Evolutionary conservation across 345 rosid genomes (phyloP).

Genomic region (Streptanthus diversifolius): DNA sequence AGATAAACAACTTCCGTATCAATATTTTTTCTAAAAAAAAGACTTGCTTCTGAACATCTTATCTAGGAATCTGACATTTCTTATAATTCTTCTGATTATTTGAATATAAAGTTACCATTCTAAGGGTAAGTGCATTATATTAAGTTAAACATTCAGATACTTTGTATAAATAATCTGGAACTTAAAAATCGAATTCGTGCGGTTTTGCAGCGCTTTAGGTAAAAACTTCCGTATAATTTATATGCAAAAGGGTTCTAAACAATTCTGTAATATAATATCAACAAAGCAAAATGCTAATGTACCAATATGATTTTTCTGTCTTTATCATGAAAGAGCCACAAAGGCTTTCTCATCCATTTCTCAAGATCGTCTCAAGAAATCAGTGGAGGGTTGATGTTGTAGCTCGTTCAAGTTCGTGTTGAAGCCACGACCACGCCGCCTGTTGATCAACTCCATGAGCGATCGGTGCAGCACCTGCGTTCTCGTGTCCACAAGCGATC

Average conservation of each 20-base stretch:
- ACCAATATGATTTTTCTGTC: not conserved
- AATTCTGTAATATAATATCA: not conserved
- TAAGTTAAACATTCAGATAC: not conserved
- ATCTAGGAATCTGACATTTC: not conserved
- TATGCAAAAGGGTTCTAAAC: not conserved
- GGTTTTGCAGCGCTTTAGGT: not conserved
- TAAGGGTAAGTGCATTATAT: not conserved
- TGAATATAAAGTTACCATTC: not conserved
- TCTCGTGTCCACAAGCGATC: conserved; percentile 61
- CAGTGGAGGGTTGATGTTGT: conserved; percentile 14
- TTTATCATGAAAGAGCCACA: conserved; percentile 11
- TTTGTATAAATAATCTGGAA: not conserved
- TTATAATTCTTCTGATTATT: not conserved
- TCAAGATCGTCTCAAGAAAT: conserved; percentile 27
- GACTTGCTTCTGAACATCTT: not conserved
- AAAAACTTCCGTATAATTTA: not conserved
- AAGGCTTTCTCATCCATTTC: not conserved
- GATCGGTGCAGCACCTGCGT: conserved; percentile 71
- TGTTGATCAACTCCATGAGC: conserved; percentile 67
- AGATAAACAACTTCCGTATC: conserved; percentile 26
- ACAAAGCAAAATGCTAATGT: conserved; percentile 1
- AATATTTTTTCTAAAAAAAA: not conserved
- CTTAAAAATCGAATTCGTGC: not conserved
- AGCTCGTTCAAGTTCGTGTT: conserved; percentile 1
- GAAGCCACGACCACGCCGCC: conserved; percentile 44